These are phyloP conservation scores for Malbranchea zuffiana DNA, from an alignment of 2,329 filamentous ascomycete genomes.

Conservation along the genomic window DNA sequence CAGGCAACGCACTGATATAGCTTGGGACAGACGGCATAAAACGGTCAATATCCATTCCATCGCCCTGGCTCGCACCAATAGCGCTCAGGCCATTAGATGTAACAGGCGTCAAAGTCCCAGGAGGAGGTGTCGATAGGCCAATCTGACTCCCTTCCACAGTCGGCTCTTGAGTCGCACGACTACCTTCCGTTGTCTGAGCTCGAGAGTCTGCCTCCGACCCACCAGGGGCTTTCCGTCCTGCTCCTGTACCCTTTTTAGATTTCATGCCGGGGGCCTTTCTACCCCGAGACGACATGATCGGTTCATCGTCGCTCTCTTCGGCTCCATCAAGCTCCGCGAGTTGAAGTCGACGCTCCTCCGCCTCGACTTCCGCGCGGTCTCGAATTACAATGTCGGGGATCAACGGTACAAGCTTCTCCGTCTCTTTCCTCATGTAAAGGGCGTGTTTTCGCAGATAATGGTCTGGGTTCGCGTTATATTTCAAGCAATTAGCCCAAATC, in stretches of 20 bases:
- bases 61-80: conserved; percentile 56
- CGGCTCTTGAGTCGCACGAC: conserved; percentile 61
- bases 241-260: conserved; percentile 54
- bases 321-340: conserved; percentile 69
- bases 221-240: conserved; percentile 57
- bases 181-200: conserved; percentile 34
- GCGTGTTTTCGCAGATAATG: conserved; percentile 87
- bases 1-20: conserved; percentile 53
- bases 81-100: conserved; percentile 56
- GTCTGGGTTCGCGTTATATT: conserved; percentile 82
- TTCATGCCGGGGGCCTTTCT: conserved; percentile 75
- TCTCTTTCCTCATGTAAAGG: conserved; percentile 92
- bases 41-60: conserved; percentile 79
- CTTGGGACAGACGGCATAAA: conserved; percentile 54
- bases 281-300: conserved; percentile 94
- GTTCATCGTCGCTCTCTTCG: conserved; percentile 92
- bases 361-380: conserved; percentile 87
- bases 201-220: conserved; percentile 67
- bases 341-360: conserved; percentile 69
- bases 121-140: conserved; percentile 73
- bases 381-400: conserved; percentile 88
- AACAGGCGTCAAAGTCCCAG: conserved; percentile 64
- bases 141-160: conserved; percentile 64
- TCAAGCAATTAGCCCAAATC: conserved; percentile 94
- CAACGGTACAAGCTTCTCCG: conserved; percentile 86